Evolutionary conservation across 306 rosid genomes (phyloP).

Genomic region (Arachis hypogaea): DNA sequence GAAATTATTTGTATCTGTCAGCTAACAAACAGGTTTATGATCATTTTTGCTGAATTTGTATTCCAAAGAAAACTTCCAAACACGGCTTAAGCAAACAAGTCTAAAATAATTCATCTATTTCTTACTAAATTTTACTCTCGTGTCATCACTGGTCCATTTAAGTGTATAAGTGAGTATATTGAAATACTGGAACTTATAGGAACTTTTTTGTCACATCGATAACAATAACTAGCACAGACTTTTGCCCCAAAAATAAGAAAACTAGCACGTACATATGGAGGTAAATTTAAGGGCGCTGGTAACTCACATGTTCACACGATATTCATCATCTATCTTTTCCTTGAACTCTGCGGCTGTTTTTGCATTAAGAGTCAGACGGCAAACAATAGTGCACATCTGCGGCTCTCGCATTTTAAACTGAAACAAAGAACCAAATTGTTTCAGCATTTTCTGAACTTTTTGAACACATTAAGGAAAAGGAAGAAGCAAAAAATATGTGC

Average conservation of each 20-base stretch:
- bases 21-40: no score
- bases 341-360: constrained; percentile 70
- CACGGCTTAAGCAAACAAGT: no score
- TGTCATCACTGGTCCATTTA: no score
- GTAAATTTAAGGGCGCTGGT: not conserved
- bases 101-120: no score
- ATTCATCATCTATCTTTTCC: constrained; percentile 87
- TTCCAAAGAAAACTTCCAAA: no score
- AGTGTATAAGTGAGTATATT: no score
- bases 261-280: not conserved
- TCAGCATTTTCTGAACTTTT: constrained; percentile 30
- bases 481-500: not conserved
- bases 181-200: no score
- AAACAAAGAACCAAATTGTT: constrained; percentile 25
- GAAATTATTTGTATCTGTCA: no score
- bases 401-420: constrained; percentile 96
- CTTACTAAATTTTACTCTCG: no score
- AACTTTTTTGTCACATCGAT: constrained; percentile 6
- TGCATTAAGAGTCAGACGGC: constrained; percentile 62
- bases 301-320: constrained; percentile 85
- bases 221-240: not conserved
- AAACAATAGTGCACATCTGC: constrained; percentile 73
- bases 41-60: no score
- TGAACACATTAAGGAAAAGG: constrained; percentile 17
- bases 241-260: no score